Conservation (phyloP, 768 basidiomycete genomes). For the Stropharia rugosoannulata region DNA sequence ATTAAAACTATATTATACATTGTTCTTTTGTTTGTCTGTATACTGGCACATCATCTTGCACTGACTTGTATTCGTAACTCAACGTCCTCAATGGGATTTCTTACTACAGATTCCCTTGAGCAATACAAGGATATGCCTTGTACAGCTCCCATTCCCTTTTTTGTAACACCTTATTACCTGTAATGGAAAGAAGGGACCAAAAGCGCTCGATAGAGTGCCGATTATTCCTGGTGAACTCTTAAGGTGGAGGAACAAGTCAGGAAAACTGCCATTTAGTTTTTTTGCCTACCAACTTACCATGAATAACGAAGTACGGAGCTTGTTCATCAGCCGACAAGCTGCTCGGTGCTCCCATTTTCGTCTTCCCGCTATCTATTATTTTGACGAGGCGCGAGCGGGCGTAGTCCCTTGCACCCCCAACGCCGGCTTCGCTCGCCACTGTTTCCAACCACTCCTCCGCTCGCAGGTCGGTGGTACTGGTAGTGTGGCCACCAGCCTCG, state of each 20-base stretch:
- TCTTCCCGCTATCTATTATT: slow-evolving; percentile 39
- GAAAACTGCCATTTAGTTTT: neutral
- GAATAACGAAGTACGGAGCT: slow-evolving; percentile 39
- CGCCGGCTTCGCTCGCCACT: slow-evolving; percentile 13
- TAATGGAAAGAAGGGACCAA: neutral
- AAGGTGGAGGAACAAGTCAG: neutral
- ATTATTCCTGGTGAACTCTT: slow-evolving; percentile 14
- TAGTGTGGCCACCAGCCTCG: neutral
- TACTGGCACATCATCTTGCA: too few species aligned
- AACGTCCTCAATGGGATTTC: too few species aligned
- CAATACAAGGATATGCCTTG: slow-evolving; percentile 45
- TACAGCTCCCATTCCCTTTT: slow-evolving; percentile 42
- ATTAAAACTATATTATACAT: too few species aligned
- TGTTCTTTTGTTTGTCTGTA: too few species aligned
- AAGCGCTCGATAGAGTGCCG: neutral
- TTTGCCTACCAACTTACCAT: slow-evolving; percentile 28
- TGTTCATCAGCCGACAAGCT: slow-evolving; percentile 28
- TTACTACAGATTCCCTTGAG: slow-evolving; percentile 31
- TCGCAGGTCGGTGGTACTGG: neutral
- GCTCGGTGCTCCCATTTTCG: slow-evolving; percentile 24
- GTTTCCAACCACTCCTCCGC: slow-evolving; percentile 23
- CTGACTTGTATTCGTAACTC: neutral
- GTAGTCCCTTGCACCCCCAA: slow-evolving; percentile 29
- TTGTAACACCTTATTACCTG: slow-evolving; percentile 11
- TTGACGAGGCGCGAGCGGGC: slow-evolving; percentile 37